These are phyloP conservation scores for Suillus decipiens DNA, from an alignment of 768 basidiomycete genomes.

Conservation along the genomic window DNA sequence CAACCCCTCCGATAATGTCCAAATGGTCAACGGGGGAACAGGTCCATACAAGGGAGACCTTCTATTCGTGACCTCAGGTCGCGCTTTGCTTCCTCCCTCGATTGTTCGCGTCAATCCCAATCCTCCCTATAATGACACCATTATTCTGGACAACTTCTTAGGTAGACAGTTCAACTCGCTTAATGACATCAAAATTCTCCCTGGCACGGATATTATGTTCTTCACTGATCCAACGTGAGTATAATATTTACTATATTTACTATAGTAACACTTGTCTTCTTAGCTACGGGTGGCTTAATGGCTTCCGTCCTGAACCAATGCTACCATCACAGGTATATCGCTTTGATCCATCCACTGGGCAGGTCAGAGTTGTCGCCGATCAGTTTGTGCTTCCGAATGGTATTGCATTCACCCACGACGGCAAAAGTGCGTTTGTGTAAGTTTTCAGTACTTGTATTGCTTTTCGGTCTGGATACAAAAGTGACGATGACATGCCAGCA, in stretches of 20 bases:
- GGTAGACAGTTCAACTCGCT: conserved; percentile 82
- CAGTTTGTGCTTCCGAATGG: conserved; percentile 77
- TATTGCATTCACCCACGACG: conserved; percentile 69
- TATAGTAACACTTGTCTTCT: neutral
- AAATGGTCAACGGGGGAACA: conserved; percentile 74
- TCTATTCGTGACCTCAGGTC: conserved; percentile 65
- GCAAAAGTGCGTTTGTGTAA: conserved; percentile 65
- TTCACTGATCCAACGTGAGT: conserved; percentile 74
- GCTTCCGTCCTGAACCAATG: conserved; percentile 66
- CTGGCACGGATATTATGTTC: conserved; percentile 62
- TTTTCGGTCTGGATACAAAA: conserved; percentile 10
- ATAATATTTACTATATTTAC: neutral
- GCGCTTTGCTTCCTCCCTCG: conserved; percentile 61
- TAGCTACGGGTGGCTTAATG: conserved; percentile 65
- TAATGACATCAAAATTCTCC: conserved; percentile 78
- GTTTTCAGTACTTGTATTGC: conserved; percentile 18
- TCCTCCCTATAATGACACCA: conserved; percentile 64
- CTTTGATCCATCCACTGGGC: conserved; percentile 64
- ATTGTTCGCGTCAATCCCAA: conserved; percentile 65
- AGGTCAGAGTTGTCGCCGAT: conserved; percentile 72
- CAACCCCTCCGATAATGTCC: conserved; percentile 54
- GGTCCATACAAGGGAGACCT: conserved; percentile 61
- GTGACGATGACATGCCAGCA: conserved; percentile 25
- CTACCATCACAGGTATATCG: conserved; percentile 79
- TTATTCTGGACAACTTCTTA: conserved; percentile 76